phyloP scores from a whole-genome alignment of 2,329 filamentous ascomycete species.

The Diaporthe citriasiana region DNA sequence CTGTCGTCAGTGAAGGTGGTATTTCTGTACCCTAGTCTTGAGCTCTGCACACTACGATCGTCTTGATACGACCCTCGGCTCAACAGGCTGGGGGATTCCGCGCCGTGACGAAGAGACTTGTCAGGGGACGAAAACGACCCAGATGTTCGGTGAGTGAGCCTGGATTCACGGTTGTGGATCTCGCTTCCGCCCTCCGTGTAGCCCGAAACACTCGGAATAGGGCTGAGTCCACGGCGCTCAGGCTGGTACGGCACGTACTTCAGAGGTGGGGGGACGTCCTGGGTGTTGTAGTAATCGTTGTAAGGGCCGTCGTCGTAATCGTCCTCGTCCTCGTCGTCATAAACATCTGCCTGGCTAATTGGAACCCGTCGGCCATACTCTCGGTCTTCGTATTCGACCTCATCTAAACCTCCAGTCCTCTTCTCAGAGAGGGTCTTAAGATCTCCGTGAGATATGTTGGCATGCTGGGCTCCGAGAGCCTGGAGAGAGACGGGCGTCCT shows the following conservation, averaged over 20 bases:
- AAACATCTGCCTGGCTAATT: conserved; percentile 50
- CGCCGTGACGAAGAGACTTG: conserved; percentile 63
- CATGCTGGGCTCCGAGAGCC: conserved; percentile 77
- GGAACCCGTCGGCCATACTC: conserved; percentile 60
- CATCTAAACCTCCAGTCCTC: conserved; percentile 56
- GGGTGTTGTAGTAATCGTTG: conserved; percentile 67
- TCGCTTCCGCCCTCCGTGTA: conserved; percentile 80
- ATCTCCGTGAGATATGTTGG: conserved; percentile 72
- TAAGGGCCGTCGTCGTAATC: conserved; percentile 60
- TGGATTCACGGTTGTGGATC: conserved; percentile 69
- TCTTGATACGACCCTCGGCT: conserved; percentile 71
- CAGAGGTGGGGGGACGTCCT: conserved; percentile 74
- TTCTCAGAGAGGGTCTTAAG: conserved; percentile 67
- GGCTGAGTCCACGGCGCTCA: conserved; percentile 82
- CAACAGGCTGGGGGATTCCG: conserved; percentile 62
- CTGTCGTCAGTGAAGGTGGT: conserved; percentile 66
- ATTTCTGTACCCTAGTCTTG: conserved; percentile 68
- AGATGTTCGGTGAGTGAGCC: conserved; percentile 62
- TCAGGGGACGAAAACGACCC: conserved; percentile 75
- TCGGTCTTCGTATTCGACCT: conserved; percentile 63
- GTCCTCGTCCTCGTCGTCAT: conserved; percentile 57
- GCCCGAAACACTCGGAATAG: conserved; percentile 92
- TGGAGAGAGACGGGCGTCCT: conserved; percentile 67
- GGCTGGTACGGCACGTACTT: conserved; percentile 78
- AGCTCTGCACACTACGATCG: conserved; percentile 66